These are phyloP conservation scores for Gentiana dahurica DNA, from an alignment of 257 asterid species.

Conservation along the genomic window DNA sequence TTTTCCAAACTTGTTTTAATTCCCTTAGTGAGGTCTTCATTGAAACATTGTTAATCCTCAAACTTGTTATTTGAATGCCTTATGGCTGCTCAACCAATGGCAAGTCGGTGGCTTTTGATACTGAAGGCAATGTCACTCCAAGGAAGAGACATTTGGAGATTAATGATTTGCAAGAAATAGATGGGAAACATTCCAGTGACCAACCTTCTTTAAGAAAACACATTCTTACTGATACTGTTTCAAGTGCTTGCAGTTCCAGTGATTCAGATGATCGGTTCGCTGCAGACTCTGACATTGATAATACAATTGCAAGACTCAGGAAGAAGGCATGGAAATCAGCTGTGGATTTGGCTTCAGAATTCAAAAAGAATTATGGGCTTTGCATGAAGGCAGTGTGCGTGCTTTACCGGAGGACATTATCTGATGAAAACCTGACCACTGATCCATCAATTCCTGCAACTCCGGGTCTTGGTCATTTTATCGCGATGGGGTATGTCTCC, in stretches of 20 bases:
- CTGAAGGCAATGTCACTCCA: too few relatives aligned
- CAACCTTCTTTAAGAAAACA: too few relatives aligned
- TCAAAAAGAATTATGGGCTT: not conserved
- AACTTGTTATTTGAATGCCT: too few relatives aligned
- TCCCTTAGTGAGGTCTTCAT: too few relatives aligned
- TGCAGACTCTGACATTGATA: not conserved
- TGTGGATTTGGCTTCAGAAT: slow-evolving; percentile 1
- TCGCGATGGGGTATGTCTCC: slow-evolving; percentile 1
- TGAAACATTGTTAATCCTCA: too few relatives aligned
- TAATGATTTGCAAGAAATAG: too few relatives aligned
- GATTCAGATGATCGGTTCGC: slow-evolving; percentile 8
- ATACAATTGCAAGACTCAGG: not conserved
- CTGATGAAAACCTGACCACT: not conserved
- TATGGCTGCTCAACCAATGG: too few relatives aligned
- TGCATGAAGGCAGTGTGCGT: slow-evolving; percentile 9
- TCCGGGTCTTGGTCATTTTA: not conserved
- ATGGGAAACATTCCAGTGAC: too few relatives aligned
- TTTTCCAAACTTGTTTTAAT: too few relatives aligned
- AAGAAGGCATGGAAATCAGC: not conserved
- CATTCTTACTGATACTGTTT: too few relatives aligned
- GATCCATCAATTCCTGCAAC: not conserved
- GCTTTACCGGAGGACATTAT: not conserved
- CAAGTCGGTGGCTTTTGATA: too few relatives aligned
- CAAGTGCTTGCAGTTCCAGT: slow-evolving; percentile 6
- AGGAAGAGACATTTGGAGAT: too few relatives aligned